Evolutionary conservation across 2,329 filamentous ascomycete genomes (phyloP).

Genomic region (Lasiodiplodia citricola): DNA sequence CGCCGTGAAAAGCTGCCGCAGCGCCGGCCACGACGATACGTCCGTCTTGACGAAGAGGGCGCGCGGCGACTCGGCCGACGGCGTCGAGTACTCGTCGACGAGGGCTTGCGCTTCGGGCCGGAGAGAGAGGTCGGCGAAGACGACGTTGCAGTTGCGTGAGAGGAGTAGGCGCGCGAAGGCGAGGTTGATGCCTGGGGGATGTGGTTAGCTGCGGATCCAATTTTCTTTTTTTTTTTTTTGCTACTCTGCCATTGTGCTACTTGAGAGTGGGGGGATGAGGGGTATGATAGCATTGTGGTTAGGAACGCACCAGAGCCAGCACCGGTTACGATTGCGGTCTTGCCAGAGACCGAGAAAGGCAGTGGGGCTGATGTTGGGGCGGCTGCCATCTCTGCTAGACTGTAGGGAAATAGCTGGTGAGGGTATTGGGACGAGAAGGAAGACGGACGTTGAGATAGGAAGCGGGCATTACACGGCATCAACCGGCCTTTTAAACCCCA

Average conservation of each 20-base stretch:
- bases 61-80: constrained; percentile 35
- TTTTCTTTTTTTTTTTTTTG: not conserved
- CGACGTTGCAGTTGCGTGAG: constrained; percentile 51
- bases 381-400: constrained; percentile 11
- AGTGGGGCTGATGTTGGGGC: constrained; percentile 3
- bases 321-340: constrained; percentile 49
- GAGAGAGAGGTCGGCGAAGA: constrained; percentile 55
- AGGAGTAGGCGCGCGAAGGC: constrained; percentile 54
- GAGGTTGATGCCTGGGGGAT: constrained; percentile 51
- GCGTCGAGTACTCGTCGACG: constrained; percentile 35
- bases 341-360: constrained; percentile 39
- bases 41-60: constrained; percentile 54
- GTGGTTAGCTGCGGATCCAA: not conserved
- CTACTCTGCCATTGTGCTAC: not conserved
- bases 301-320: constrained; percentile 42
- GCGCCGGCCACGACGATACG: constrained; percentile 43
- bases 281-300: not conserved
- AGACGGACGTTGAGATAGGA: not conserved
- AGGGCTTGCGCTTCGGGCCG: constrained; percentile 55
- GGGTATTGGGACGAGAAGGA: not conserved
- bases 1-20: constrained; percentile 41
- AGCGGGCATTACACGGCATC: not conserved
- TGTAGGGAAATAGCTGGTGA: not conserved
- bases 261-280: not conserved
- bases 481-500: not conserved